Conservation (phyloP, 2,329 filamentous ascomycete genomes). For the Ascocoryne sarcoides region DNA sequence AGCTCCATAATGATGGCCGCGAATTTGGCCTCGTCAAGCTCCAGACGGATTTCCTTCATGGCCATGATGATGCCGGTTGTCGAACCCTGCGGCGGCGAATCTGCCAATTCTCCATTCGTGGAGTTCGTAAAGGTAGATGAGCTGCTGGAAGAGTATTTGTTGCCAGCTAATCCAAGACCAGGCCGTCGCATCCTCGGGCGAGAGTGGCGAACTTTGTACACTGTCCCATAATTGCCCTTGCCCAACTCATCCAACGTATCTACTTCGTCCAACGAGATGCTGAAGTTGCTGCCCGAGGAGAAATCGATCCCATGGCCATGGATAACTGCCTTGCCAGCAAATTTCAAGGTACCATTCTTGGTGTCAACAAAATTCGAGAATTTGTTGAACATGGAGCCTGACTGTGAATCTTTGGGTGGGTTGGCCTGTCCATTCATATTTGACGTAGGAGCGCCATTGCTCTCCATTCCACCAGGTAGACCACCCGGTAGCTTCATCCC, state of each 20-base stretch:
- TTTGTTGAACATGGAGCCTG: constrained; percentile 49
- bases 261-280: constrained; percentile 90
- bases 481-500: constrained; percentile 50
- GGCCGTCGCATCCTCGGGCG: constrained; percentile 52
- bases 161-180: constrained; percentile 46
- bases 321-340: constrained; percentile 86
- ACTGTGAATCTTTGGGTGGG: constrained; percentile 12
- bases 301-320: constrained; percentile 89
- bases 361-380: constrained; percentile 81
- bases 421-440: constrained; percentile 8
- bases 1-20: constrained; percentile 96
- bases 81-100: constrained; percentile 34
- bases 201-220: constrained; percentile 90
- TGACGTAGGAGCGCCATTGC: constrained; percentile 10
- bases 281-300: constrained; percentile 79
- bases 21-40: constrained; percentile 95
- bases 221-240: constrained; percentile 96
- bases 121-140: constrained; percentile 31
- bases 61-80: constrained; percentile 81
- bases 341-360: constrained; percentile 83
- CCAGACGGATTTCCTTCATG: constrained; percentile 96
- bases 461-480: constrained; percentile 20
- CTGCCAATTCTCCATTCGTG: constrained; percentile 23
- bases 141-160: constrained; percentile 24
- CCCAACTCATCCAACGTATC: constrained; percentile 88